phyloP scores from a whole-genome alignment of 108 stramenopile species.

The Cyclostephanos invisitatus region DNA sequence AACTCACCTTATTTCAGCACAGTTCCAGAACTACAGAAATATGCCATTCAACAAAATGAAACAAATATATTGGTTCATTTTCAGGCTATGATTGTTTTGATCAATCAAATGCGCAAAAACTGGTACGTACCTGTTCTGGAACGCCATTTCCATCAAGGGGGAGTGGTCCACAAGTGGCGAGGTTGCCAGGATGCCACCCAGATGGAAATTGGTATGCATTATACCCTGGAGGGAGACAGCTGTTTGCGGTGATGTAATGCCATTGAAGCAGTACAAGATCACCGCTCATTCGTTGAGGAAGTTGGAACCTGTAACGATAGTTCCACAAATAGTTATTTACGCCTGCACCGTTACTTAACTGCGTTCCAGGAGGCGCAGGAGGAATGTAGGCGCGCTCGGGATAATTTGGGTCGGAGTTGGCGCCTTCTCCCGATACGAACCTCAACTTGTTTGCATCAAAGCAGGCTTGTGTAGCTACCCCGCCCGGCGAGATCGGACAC shows the following conservation, averaged over 20 bases:
- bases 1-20: slow-evolving; percentile 23
- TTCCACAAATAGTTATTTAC: not conserved
- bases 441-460: slow-evolving; percentile 42
- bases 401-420: slow-evolving; percentile 26
- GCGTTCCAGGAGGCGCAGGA: not conserved
- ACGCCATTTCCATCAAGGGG: slow-evolving; percentile 32
- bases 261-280: slow-evolving; percentile 63
- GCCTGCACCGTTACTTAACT: too few species aligned
- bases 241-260: slow-evolving; percentile 70
- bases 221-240: slow-evolving; percentile 21
- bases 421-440: slow-evolving; percentile 49
- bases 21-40: slow-evolving; percentile 9
- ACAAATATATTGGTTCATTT: not conserved
- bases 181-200: slow-evolving; percentile 3
- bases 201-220: slow-evolving; percentile 10
- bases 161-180: slow-evolving; percentile 8
- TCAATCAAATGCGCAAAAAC: not conserved
- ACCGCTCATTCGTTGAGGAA: slow-evolving; percentile 48
- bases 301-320: slow-evolving; percentile 30
- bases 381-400: slow-evolving; percentile 55
- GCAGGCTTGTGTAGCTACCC: slow-evolving; percentile 47
- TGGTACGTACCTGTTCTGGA: slow-evolving; percentile 27
- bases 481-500: slow-evolving; percentile 42
- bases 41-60: not conserved
- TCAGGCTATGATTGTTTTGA: not conserved